Base-by-base conservation (phyloP, 345 rosid species). In the Lagerstroemia speciosa region DNA sequence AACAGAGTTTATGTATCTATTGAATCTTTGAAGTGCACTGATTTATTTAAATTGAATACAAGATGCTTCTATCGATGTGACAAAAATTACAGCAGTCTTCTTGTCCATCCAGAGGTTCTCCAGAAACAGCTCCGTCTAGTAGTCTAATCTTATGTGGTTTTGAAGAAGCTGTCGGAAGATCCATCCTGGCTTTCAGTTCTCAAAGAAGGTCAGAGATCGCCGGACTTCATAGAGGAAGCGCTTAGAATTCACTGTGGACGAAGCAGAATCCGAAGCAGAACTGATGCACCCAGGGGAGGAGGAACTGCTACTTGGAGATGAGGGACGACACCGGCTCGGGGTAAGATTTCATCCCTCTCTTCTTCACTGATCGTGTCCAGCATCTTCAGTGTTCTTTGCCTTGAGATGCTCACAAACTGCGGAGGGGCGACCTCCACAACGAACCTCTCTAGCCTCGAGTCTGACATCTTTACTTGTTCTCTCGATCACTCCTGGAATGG, bases 361-460 rank as follows among this genome's bases (percentile, higher is more conserved):
- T 92, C 97, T 72, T 93, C 98, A 15, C 74, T 77, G 62, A 93
- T 90, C 3, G 98, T 89, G 68, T 93, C 97, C 76, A 91, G 62
- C 76, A 85, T 78, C 62, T 84, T 84, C 5, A 83, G 77, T 40
- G 92, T 80, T 70, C 90, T 86, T 33, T 71, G 79, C 80, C 89
- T 80, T 78, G 83, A 78, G 67, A 89, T 90, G 70, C 70, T 80
- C 30, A 87, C 80, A 37, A 84, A 83, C 63, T 85, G 96, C 2
- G 93, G 89, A 15, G 98, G 98, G 3, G 96, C 96, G 75, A 84
- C 94, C 83, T 93, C 97, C 48, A 82, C 80, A 8, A 87, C 71
- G 67, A 89, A 87, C 81, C 87, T 89, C 6, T 89, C 79, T 0
- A 86, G 55, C 64, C 89, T 71, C 2, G 92, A 73, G 72, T 61